Percentiles rank a stretch among this genome's conserved stretches.
phyloP scores from a whole-genome alignment of 116 monocot species.

The Dioscorea cayenensis region DNA sequence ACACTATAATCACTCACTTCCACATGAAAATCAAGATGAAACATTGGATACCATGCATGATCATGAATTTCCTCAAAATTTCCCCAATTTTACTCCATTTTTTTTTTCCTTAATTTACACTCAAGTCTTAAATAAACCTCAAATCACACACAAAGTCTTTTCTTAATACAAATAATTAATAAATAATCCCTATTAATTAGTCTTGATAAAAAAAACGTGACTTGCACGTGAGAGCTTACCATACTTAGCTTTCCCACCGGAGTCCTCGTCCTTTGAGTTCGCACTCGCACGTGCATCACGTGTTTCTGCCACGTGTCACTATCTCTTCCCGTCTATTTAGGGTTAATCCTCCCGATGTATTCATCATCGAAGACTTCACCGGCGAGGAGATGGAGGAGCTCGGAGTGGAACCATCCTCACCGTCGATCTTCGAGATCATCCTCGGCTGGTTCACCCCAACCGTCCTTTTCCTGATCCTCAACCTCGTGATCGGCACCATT shows the following conservation, averaged over 20 bases:
- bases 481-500: constrained; percentile 83
- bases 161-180: too few relatives aligned
- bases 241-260: background rate
- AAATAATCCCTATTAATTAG: too few relatives aligned
- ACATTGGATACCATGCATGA: too few relatives aligned
- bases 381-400: constrained; percentile 3
- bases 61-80: too few relatives aligned
- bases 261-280: background rate
- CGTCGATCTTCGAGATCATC: constrained; percentile 21
- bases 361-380: background rate
- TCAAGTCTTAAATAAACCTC: too few relatives aligned
- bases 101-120: too few relatives aligned
- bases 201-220: too few relatives aligned
- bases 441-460: constrained; percentile 44
- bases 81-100: too few relatives aligned
- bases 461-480: constrained; percentile 68
- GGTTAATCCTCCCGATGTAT: background rate
- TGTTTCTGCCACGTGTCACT: background rate
- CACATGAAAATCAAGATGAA: too few relatives aligned
- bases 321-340: background rate
- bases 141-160: too few relatives aligned
- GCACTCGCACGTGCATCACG: background rate
- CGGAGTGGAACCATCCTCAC: background rate
- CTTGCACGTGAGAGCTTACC: too few relatives aligned
- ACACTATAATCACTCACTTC: too few relatives aligned